Conservation (phyloP, 768 basidiomycete species). For the Podaxis sp. region DNA sequence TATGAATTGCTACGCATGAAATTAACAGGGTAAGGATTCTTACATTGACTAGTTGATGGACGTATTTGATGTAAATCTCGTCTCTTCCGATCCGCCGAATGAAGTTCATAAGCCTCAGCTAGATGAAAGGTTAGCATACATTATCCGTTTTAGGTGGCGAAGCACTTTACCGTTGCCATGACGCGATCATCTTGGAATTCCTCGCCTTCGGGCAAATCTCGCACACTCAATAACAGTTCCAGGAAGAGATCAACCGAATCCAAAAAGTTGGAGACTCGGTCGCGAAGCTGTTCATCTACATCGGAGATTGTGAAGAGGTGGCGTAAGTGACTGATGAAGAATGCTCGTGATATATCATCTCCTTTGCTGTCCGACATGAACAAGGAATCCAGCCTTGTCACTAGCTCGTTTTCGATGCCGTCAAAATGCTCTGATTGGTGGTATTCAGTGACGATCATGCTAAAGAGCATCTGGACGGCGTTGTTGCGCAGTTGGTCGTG, state of each 20-base stretch:
- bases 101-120: constrained; percentile 92
- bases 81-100: constrained; percentile 88
- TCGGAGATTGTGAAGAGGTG: constrained; percentile 84
- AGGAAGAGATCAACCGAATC: constrained; percentile 92
- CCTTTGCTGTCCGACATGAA: constrained; percentile 94
- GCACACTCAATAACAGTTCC: constrained; percentile 82
- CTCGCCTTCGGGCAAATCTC: constrained; percentile 88
- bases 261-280: constrained; percentile 78
- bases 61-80: constrained; percentile 95
- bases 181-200: constrained; percentile 95
- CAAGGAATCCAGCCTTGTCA: constrained; percentile 85
- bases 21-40: constrained; percentile 23
- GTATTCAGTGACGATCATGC: constrained; percentile 94
- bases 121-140: constrained; percentile 20
- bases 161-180: constrained; percentile 71
- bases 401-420: constrained; percentile 88
- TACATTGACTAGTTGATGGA: constrained; percentile 91
- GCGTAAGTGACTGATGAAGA: constrained; percentile 89
- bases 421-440: constrained; percentile 83
- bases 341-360: constrained; percentile 87
- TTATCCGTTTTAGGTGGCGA: background rate
- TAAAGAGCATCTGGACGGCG: constrained; percentile 90
- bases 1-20: constrained; percentile 20
- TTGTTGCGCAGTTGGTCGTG: constrained; percentile 90
- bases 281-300: constrained; percentile 77